Percentiles rank a stretch among this genome's conserved stretches.
Conservation (phyloP, 2,329 filamentous ascomycete species). For the Tolypocladium nubicola region DNA sequence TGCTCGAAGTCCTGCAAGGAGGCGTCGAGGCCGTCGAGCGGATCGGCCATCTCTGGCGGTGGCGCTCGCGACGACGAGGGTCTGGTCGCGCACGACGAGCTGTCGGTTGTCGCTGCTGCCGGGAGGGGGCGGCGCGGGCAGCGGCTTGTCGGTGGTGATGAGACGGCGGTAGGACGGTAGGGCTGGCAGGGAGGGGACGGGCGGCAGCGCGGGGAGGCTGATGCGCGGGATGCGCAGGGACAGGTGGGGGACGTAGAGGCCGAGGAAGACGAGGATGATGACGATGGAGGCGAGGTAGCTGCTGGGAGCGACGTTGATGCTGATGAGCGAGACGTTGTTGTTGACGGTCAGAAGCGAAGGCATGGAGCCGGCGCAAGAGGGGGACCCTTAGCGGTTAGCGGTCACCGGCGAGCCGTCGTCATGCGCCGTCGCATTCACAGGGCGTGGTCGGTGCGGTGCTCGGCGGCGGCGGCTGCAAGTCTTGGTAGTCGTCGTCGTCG, state of each 20-base stretch:
- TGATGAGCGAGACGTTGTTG: constrained; percentile 51
- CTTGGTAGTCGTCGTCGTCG: not conserved
- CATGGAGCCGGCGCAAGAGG: constrained; percentile 28
- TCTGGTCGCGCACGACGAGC: constrained; percentile 21
- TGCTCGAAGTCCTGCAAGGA: constrained; percentile 46
- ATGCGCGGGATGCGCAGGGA: constrained; percentile 22
- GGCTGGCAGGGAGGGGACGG: not conserved
- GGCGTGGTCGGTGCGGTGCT: not conserved
- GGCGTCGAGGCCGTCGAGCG: constrained; percentile 34
- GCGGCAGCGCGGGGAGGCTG: constrained; percentile 20
- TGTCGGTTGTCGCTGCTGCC: constrained; percentile 7
- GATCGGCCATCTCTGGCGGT: constrained; percentile 18
- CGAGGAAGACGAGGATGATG: constrained; percentile 39
- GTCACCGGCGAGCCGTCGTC: not conserved
- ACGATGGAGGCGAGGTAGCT: constrained; percentile 43
- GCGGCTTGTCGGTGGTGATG: constrained; percentile 13
- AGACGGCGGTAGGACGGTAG: constrained; percentile 8
- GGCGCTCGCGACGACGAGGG: constrained; percentile 13
- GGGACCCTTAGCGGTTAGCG: not conserved
- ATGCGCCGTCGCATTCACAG: not conserved
- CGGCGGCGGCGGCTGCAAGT: not conserved
- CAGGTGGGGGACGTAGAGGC: constrained; percentile 32
- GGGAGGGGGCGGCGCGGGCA: constrained; percentile 13
- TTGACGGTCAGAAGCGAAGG: constrained; percentile 49
- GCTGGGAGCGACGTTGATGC: constrained; percentile 46